Evolutionary conservation across 176 grass and related monocot genomes (phyloP).

Genomic region (sorghum (Sorghum bicolor)): DNA sequence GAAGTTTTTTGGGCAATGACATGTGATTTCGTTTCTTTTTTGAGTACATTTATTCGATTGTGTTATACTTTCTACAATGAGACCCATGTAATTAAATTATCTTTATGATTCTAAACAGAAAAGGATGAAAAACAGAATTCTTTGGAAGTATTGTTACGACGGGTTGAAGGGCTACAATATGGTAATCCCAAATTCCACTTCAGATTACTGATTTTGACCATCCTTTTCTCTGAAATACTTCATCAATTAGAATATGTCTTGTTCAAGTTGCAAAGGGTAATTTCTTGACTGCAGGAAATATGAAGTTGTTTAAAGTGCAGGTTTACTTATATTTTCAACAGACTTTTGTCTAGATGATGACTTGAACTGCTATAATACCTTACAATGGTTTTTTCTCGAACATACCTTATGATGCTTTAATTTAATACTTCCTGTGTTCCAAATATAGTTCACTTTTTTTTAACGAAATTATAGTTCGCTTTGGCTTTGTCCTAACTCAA

Average conservation of each 20-base stretch:
- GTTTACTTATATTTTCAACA: neutral
- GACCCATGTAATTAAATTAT: neutral
- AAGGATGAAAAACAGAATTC: conserved; percentile 38
- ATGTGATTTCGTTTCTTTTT: conserved; percentile 7
- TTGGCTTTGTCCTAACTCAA: neutral
- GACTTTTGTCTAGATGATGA: neutral
- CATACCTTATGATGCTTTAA: neutral
- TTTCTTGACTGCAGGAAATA: neutral
- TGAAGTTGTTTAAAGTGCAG: neutral
- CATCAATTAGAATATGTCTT: neutral
- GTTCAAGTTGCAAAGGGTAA: neutral
- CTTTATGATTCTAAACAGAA: conserved; percentile 21
- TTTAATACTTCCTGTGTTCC: neutral
- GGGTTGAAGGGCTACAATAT: conserved; percentile 36
- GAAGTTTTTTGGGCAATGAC: too few species aligned
- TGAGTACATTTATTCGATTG: neutral
- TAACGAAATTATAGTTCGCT: neutral
- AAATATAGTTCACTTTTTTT: neutral
- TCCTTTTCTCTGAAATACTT: neutral
- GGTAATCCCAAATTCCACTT: conserved; percentile 14
- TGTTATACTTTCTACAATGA: neutral
- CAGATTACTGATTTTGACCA: neutral
- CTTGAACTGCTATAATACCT: neutral
- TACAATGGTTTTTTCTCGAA: neutral
- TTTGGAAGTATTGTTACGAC: conserved; percentile 25